These are phyloP conservation scores for Ceratocystis huliohia DNA, from an alignment of 2,329 filamentous ascomycete genomes.

Conservation along the genomic window DNA sequence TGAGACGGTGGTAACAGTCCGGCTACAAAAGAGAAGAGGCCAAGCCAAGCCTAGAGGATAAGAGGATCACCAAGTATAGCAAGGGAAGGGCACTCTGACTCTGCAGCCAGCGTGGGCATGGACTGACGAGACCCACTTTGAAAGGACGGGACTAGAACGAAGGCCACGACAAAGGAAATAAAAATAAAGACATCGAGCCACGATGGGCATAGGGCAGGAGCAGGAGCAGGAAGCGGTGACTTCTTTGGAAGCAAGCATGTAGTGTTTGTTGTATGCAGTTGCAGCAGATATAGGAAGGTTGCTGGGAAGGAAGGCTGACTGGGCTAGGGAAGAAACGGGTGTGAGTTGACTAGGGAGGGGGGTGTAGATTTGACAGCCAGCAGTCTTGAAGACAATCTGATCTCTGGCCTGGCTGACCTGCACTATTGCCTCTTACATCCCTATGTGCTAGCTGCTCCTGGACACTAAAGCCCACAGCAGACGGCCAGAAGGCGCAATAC, in stretches of 20 bases:
- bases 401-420: too few species aligned
- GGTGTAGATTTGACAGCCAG: slow-evolving; percentile 7
- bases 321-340: slow-evolving; percentile 21
- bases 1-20: neutral
- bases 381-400: too few species aligned
- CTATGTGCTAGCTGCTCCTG: too few species aligned
- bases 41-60: neutral
- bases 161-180: neutral
- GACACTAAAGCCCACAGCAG: neutral
- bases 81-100: slow-evolving; percentile 6
- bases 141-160: neutral
- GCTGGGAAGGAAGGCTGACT: slow-evolving; percentile 15
- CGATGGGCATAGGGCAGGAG: neutral
- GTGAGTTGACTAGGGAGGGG: slow-evolving; percentile 8
- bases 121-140: neutral
- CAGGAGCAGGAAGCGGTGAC: neutral
- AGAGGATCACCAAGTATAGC: slow-evolving; percentile 2
- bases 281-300: slow-evolving; percentile 1
- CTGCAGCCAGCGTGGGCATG: neutral
- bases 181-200: neutral
- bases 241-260: neutral
- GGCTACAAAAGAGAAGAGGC: neutral
- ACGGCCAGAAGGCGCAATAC: slow-evolving; percentile 1
- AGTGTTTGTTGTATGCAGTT: neutral
- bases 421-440: too few species aligned